Evolutionary conservation across 306 rosid species (phyloP), one percentile per base, ranked within the genome.

Genomic region (Cicer arietinum): DNA sequence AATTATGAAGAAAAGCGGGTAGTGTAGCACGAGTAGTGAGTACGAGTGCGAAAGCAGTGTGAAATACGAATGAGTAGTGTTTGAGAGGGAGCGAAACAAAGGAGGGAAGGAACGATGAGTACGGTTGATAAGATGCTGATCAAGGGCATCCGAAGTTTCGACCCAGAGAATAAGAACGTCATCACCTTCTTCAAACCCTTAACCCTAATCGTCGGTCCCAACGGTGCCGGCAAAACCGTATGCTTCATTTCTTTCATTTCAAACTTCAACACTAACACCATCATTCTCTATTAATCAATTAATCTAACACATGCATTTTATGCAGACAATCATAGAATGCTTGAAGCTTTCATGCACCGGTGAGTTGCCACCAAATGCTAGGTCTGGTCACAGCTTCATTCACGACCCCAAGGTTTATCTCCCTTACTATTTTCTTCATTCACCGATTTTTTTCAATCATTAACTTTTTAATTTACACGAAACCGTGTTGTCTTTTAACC

Each of bases 291-390:
- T 11, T 10, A 6, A 18, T 10, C 52, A 5, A 16, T 51, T 8
- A 7, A 1, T 52, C 37, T 73, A 25, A 63, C 22, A 6, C 41
- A 41, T 42, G 22, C 53, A 42, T 20, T 41, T 10, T 50, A 5
- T 47, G 69, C 80, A 88, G 95, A 94, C 98, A 13, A 94, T 94
- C 44, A 91, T 94, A 2, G 97, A 94, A 79, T 91, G 96, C 85
- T 85, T 94, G 88, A 94, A 94, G 90, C 98, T 94, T 63, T 94
- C 98, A 0, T 94, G 98, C 85, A 90, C 97, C 0, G 98, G 97
- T 1, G 98, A 94, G 86, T 72, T 94, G 79, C 98, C 98, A 72
- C 97, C 98, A 10, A 94, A 94, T 22, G 92, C 98, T 5, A 86
- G 98, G 89, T 91, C 96, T 40, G 98, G 97, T 37, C 98, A 94